phyloP scores from a whole-genome alignment of 2,329 filamentous ascomycete genomes.

The Pseudogymnoascus sp. region DNA sequence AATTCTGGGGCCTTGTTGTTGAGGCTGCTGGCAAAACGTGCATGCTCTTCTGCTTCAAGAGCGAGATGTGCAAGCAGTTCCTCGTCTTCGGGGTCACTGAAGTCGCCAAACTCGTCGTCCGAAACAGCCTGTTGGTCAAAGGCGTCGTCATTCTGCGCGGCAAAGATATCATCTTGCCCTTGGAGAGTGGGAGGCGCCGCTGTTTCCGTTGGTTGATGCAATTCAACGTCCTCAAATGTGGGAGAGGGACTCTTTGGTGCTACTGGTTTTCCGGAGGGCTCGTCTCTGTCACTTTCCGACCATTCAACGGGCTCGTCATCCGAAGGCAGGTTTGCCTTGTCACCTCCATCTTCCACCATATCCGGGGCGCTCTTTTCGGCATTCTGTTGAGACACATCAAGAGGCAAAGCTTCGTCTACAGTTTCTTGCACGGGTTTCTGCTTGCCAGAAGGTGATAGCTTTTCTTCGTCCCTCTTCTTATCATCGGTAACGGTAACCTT shows the following conservation, averaged over 20 bases:
- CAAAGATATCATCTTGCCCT: background rate
- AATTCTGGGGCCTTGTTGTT: constrained; percentile 66
- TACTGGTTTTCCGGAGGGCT: background rate
- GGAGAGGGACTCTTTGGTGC: constrained; percentile 17
- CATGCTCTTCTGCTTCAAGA: constrained; percentile 87
- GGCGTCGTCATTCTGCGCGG: constrained; percentile 15
- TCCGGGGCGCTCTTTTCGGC: background rate
- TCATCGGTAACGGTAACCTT: constrained; percentile 15
- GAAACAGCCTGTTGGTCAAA: constrained; percentile 17
- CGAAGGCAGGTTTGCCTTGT: background rate
- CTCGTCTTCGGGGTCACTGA: constrained; percentile 86
- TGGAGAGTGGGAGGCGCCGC: background rate
- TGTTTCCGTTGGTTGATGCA: constrained; percentile 12
- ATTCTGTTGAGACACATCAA: background rate
- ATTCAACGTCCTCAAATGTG: constrained; percentile 22
- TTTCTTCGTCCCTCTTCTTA: constrained; percentile 4
- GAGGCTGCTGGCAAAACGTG: constrained; percentile 79
- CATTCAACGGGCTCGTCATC: constrained; percentile 36
- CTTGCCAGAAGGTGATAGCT: background rate
- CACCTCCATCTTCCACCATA: background rate
- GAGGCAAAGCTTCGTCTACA: too few species aligned
- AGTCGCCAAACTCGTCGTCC: constrained; percentile 46
- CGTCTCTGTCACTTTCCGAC: constrained; percentile 42
- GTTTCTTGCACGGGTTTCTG: background rate
- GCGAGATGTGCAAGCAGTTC: constrained; percentile 81